A percentile compares a stretch with the other conserved stretches of the same genome.
Evolutionary conservation across 2,329 filamentous ascomycete species (phyloP).

Genomic region (Calonectria montana): DNA sequence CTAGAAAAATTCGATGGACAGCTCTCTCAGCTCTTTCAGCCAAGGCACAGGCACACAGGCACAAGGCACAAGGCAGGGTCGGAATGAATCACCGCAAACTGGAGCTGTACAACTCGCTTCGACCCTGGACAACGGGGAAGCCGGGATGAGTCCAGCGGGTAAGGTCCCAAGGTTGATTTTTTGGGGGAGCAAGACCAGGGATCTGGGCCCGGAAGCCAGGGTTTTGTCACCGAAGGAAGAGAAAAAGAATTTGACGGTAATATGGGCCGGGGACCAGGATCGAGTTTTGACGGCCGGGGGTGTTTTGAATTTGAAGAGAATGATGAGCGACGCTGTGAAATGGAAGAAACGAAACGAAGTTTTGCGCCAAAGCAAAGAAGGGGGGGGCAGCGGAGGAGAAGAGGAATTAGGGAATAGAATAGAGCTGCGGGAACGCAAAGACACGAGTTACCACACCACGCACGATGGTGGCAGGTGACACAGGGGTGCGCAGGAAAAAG

Average conservation of each 20-base stretch:
- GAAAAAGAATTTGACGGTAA: conserved; percentile 7
- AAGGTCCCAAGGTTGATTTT: conserved; percentile 21
- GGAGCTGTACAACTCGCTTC: conserved; percentile 37
- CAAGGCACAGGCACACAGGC: conserved; percentile 30
- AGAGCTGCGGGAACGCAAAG: neutral
- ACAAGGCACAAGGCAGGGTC: conserved; percentile 20
- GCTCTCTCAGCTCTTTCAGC: conserved; percentile 27
- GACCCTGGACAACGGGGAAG: conserved; percentile 42
- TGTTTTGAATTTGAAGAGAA: neutral
- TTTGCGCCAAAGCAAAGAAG: neutral
- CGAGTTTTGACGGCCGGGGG: conserved; percentile 7
- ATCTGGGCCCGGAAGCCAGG: conserved; percentile 18
- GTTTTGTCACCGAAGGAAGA: conserved; percentile 10
- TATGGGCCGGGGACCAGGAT: conserved; percentile 12
- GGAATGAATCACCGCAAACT: conserved; percentile 25
- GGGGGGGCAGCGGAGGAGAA: neutral
- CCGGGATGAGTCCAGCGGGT: conserved; percentile 30
- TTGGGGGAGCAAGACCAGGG: conserved; percentile 31
- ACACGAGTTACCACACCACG: neutral
- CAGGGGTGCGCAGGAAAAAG: conserved; percentile 7
- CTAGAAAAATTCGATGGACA: conserved; percentile 5
- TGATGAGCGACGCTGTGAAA: conserved; percentile 7
- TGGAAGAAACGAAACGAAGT: conserved; percentile 8
- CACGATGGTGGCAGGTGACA: conserved; percentile 18
- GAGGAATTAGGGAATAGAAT: neutral